Conservation (phyloP, 768 basidiomycete genomes). For the Strobilomyces confusus region DNA sequence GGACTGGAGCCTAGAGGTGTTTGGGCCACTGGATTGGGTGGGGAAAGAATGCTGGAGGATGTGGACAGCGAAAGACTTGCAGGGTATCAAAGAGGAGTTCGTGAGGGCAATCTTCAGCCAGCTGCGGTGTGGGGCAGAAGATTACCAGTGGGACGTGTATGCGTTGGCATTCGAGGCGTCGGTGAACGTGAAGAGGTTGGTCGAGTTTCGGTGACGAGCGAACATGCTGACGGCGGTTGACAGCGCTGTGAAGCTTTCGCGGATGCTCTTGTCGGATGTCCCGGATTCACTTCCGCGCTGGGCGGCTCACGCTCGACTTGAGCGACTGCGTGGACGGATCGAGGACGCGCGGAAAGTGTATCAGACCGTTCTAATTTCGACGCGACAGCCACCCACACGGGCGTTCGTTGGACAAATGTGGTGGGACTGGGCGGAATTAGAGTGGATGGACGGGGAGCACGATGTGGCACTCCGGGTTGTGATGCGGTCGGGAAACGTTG, state of each 20-base stretch:
- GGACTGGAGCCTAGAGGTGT: conserved; percentile 53
- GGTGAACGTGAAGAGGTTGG: conserved; percentile 50
- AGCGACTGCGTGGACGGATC: conserved; percentile 56
- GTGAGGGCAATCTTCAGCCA: conserved; percentile 58
- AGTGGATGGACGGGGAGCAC: conserved; percentile 59
- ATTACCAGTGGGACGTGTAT: conserved; percentile 63
- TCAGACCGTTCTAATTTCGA: conserved; percentile 55
- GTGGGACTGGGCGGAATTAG: conserved; percentile 86
- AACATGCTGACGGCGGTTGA: conserved; percentile 9
- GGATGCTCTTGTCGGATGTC: conserved; percentile 50
- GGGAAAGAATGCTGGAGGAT: conserved; percentile 33
- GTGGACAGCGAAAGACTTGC: conserved; percentile 49
- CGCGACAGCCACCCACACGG: conserved; percentile 34
- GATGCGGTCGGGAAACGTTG: conserved; percentile 49
- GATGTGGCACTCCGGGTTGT: conserved; percentile 52
- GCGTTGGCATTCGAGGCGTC: conserved; percentile 67
- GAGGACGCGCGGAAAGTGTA: conserved; percentile 79
- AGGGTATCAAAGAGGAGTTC: conserved; percentile 45
- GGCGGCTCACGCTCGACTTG: conserved; percentile 74
- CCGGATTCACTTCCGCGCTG: conserved; percentile 62
- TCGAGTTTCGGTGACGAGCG: background rate
- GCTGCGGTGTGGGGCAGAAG: conserved; percentile 44
- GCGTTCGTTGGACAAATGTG: conserved; percentile 49
- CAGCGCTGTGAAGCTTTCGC: conserved; percentile 71
- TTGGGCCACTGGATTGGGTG: conserved; percentile 52